Percentiles rank a stretch among this genome's conserved stretches.
phyloP scores from a whole-genome alignment of 768 basidiomycete genomes.

The Tulasnella sp. region DNA sequence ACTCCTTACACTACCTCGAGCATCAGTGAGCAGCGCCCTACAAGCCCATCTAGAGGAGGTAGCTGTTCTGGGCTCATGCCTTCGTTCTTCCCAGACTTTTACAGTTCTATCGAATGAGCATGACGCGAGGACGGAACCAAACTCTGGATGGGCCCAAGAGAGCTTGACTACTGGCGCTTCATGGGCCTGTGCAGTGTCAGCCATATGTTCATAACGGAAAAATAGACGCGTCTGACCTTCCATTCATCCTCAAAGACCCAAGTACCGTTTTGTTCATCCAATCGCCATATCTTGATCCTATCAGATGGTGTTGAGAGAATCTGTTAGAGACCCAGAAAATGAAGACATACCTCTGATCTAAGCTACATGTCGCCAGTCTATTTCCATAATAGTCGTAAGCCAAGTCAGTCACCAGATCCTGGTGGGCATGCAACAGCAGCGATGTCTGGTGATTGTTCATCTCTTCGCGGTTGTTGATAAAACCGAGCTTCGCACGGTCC shows the following conservation, averaged over 20 bases:
- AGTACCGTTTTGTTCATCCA: conserved; percentile 55
- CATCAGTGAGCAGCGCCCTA: conserved; percentile 62
- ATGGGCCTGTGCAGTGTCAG: conserved; percentile 54
- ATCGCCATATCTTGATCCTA: conserved; percentile 77
- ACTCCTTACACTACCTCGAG: conserved; percentile 70
- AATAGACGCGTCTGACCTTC: conserved; percentile 45
- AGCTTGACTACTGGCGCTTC: conserved; percentile 77
- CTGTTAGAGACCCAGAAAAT: conserved; percentile 14
- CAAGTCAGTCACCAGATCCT: conserved; percentile 71
- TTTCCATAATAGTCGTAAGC: conserved; percentile 86
- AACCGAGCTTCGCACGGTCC: too few relatives aligned
- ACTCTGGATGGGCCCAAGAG: conserved; percentile 87
- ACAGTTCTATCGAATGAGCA: conserved; percentile 84
- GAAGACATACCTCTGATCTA: conserved; percentile 56
- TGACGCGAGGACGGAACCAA: conserved; percentile 75
- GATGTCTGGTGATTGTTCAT: conserved; percentile 13
- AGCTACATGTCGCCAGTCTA: conserved; percentile 62
- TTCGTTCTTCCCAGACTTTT: conserved; percentile 65
- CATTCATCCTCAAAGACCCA: conserved; percentile 82
- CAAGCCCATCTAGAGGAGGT: conserved; percentile 51
- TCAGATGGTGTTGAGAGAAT: conserved; percentile 13
- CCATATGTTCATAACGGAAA: not conserved
- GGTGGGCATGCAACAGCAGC: conserved; percentile 40
- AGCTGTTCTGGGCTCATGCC: conserved; percentile 20
- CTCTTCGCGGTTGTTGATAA: too few relatives aligned